phyloP scores from a whole-genome alignment of 1,139 yeast species.

The Kodamaea alishanica region DNA sequence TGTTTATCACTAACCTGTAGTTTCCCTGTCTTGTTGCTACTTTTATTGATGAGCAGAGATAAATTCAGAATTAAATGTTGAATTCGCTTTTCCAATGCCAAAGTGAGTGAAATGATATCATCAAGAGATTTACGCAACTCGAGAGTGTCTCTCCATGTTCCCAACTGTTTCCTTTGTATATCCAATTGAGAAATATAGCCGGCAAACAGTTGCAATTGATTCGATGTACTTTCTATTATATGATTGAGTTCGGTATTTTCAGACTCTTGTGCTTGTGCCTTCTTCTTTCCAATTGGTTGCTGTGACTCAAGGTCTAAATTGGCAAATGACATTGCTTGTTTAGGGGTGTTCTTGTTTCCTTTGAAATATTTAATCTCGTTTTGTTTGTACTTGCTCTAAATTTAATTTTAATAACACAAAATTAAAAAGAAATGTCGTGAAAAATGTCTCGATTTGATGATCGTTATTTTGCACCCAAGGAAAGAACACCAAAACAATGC shows the following conservation, averaged over 20 bases:
- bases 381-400: not conserved
- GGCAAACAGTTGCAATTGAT: constrained; percentile 49
- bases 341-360: not conserved
- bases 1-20: constrained; percentile 32
- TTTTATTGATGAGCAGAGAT: constrained; percentile 32
- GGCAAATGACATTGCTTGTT: constrained; percentile 53
- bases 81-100: constrained; percentile 33
- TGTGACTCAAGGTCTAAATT: constrained; percentile 58
- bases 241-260: constrained; percentile 27
- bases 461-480: not conserved
- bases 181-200: constrained; percentile 48
- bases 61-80: constrained; percentile 29
- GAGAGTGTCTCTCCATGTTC: constrained; percentile 50
- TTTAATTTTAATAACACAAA: too few species aligned
- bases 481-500: not conserved
- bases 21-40: constrained; percentile 11
- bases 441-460: too few species aligned
- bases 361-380: not conserved
- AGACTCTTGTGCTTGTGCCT: constrained; percentile 1
- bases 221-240: constrained; percentile 35
- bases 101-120: constrained; percentile 23
- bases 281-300: constrained; percentile 16
- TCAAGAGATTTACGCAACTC: constrained; percentile 41
- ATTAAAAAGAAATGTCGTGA: too few species aligned
- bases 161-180: constrained; percentile 47